phyloP scores from a whole-genome alignment of 2,329 filamentous ascomycete species.

The Colletotrichum viniferum region DNA sequence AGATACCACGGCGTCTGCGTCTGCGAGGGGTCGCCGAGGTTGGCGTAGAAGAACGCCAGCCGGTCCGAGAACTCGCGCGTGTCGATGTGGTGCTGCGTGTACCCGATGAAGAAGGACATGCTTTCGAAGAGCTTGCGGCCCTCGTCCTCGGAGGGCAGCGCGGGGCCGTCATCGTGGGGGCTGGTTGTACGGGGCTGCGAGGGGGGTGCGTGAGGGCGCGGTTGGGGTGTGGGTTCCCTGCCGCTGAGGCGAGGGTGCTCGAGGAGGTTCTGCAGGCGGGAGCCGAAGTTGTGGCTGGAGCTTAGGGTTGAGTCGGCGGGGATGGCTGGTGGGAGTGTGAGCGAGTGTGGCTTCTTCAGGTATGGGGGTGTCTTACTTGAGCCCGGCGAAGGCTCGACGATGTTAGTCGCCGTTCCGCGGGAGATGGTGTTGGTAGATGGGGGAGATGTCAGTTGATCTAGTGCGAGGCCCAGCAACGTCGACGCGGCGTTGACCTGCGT shows the following conservation, averaged over 20 bases:
- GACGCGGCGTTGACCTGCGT: conserved; percentile 13
- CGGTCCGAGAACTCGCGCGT: conserved; percentile 24
- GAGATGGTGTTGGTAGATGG: neutral
- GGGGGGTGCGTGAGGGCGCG: neutral
- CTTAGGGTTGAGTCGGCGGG: conserved; percentile 20
- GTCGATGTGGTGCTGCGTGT: conserved; percentile 28
- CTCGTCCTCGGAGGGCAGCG: conserved; percentile 19
- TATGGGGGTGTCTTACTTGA: neutral
- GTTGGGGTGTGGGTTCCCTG: neutral
- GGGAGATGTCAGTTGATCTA: neutral
- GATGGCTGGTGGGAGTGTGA: conserved; percentile 6
- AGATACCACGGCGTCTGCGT: conserved; percentile 11
- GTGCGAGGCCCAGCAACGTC: neutral
- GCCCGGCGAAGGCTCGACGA: neutral
- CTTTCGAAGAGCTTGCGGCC: conserved; percentile 23
- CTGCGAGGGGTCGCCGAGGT: neutral
- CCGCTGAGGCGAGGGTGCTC: conserved; percentile 19
- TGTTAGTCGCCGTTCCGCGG: neutral
- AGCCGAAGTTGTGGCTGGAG: conserved; percentile 24
- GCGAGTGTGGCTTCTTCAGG: neutral
- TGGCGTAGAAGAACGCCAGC: conserved; percentile 12
- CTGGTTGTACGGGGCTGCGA: neutral
- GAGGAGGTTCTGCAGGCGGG: conserved; percentile 21
- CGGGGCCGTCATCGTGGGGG: neutral
- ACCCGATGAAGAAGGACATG: conserved; percentile 26